Conservation (phyloP, 2,329 filamentous ascomycete genomes). For the Ampelomyces quisqualis region DNA sequence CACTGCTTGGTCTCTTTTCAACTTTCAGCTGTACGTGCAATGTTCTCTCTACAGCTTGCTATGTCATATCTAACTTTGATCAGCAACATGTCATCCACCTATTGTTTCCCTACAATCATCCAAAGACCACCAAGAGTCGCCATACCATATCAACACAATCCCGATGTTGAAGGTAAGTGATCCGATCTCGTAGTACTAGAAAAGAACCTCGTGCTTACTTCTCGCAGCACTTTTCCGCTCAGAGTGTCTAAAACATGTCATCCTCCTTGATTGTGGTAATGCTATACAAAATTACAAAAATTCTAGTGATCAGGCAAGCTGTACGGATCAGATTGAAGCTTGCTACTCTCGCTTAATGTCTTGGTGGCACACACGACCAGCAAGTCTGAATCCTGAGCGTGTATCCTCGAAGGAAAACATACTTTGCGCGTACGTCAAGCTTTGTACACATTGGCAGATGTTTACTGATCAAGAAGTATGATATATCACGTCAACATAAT, state of each 20-base stretch:
- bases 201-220: neutral
- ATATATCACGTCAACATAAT: slow-evolving; percentile 29
- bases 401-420: slow-evolving; percentile 28
- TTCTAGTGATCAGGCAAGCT: neutral
- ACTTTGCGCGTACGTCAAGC: slow-evolving; percentile 26
- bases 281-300: slow-evolving; percentile 14
- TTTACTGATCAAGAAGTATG: slow-evolving; percentile 25
- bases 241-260: slow-evolving; percentile 29
- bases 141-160: slow-evolving; percentile 23
- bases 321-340: slow-evolving; percentile 21
- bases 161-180: slow-evolving; percentile 22
- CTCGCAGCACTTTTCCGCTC: slow-evolving; percentile 29
- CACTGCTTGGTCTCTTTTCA: slow-evolving; percentile 36
- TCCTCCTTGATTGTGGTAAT: slow-evolving; percentile 27
- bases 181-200: too few species aligned
- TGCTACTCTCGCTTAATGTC: slow-evolving; percentile 23
- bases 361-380: slow-evolving; percentile 26
- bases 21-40: slow-evolving; percentile 38
- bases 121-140: slow-evolving; percentile 23
- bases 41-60: too few species aligned
- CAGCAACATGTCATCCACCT: slow-evolving; percentile 33
- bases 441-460: neutral
- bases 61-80: slow-evolving; percentile 7
- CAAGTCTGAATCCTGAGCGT: slow-evolving; percentile 20
- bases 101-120: slow-evolving; percentile 25